Evolutionary conservation across 805 yeast species (phyloP), one percentile per base, ranked within the genome.

Genomic region (Yamadazyma tumulicola): DNA sequence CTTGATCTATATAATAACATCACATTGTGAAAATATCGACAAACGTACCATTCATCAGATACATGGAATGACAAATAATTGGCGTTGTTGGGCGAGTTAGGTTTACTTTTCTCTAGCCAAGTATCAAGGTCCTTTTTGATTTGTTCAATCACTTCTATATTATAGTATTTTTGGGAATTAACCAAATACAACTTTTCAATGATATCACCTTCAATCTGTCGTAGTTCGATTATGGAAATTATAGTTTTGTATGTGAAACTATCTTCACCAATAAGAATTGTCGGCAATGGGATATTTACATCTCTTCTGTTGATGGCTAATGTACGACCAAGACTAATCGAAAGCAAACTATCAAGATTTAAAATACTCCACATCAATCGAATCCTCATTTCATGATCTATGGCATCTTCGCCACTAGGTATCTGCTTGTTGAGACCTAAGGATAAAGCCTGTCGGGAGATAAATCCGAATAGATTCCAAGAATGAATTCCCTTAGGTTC

Each of bases 381-480:
- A 34, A 62, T 61, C 30, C 69, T 50, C 53, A 69, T 57, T 46
- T 74, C 75, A 5, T 60, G 49, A 29, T 70, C 41, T 22, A 31
- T 9, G 4, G 4, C 13, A 6, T 41, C 40, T 11, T 34, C 19
- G 18, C 13, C 16, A 11, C 51, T 37, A 2, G 55, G 37, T 2
- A 64, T 35, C 18, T 54, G 60, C 34, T 73, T 64, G 45, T 75
- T 70, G 19, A 75, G 49, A 2, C 78, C 77, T 18, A 74, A 41
- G 9, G 70, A 65, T 11, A 72, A 49, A 0, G 68, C 60, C 31
- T 72, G 39, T 43, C 80, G 51, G 42, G 69, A 57, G 19, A 72
- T 54, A 15, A 72, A 47, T 1, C 80, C 77, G 35, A 69, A 67
- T 15, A 74, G 59, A 24, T 72, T 69, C 81, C 79, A 74, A 1